Conservation (phyloP, 116 monocot species). For the Trichopus zeylanicus region DNA sequence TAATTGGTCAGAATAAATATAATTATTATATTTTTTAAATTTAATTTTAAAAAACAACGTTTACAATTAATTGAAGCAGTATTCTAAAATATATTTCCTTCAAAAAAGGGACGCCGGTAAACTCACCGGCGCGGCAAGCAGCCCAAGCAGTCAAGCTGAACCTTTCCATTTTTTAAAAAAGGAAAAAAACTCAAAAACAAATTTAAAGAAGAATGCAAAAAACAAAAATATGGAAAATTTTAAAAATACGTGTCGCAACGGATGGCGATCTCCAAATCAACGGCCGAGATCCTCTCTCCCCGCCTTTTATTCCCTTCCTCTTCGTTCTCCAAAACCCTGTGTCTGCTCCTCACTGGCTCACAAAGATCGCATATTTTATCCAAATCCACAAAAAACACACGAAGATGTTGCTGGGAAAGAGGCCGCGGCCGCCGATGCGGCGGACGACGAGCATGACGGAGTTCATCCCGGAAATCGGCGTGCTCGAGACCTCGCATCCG, state of each 20-base stretch:
- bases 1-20: no score
- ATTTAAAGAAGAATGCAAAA: background rate
- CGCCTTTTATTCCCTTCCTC: background rate
- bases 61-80: no score
- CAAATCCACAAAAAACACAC: no score
- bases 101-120: no score
- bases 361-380: no score
- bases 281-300: background rate
- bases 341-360: no score
- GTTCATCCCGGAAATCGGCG: background rate
- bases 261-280: background rate
- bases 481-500: background rate
- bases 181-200: background rate
- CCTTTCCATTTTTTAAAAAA: no score
- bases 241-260: background rate
- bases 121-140: no score
- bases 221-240: background rate
- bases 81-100: no score
- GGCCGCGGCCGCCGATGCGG: conserved; percentile 6
- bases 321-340: background rate
- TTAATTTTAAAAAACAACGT: no score
- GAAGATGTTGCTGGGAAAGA: conserved; percentile 8
- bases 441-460: conserved; percentile 7
- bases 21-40: no score
- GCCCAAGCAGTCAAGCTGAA: no score